Evolutionary conservation across 306 rosid species (phyloP).

Genomic region (Morella rubra): DNA sequence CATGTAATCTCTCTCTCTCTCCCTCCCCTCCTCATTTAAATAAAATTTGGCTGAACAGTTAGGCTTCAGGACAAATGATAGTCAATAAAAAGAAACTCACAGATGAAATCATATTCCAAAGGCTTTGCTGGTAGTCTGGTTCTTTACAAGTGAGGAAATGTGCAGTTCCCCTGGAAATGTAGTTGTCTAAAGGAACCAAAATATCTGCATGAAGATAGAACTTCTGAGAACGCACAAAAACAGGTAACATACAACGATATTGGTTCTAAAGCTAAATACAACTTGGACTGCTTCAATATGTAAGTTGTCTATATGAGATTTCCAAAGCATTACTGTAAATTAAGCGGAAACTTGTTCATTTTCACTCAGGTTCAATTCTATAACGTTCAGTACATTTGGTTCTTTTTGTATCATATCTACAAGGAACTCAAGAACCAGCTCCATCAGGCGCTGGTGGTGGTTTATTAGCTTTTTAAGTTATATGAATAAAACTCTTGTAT

Average conservation of each 20-base stretch:
- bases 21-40: not conserved
- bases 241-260: not conserved
- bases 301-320: not conserved
- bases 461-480: no score
- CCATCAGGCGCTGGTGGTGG: not conserved
- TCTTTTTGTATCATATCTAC: not conserved
- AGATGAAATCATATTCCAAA: conserved; percentile 88
- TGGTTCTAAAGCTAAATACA: not conserved
- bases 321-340: not conserved
- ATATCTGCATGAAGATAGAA: conserved; percentile 54
- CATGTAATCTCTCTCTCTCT: not conserved
- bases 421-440: not conserved
- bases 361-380: not conserved
- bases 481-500: no score
- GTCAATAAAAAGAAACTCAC: conserved; percentile 50
- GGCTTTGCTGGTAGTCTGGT: conserved; percentile 85
- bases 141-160: conserved; percentile 83
- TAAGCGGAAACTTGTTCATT: not conserved
- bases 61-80: conserved; percentile 2
- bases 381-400: not conserved
- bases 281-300: not conserved
- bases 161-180: conserved; percentile 83
- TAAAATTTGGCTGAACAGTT: conserved; percentile 9
- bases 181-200: conserved; percentile 95
- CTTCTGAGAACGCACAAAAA: conserved; percentile 13